A percentile compares a stretch with the other conserved stretches of the same genome.
Evolutionary conservation across 495 filamentous ascomycete genomes (phyloP).

Genomic region (Neurospora tetrasperma): DNA sequence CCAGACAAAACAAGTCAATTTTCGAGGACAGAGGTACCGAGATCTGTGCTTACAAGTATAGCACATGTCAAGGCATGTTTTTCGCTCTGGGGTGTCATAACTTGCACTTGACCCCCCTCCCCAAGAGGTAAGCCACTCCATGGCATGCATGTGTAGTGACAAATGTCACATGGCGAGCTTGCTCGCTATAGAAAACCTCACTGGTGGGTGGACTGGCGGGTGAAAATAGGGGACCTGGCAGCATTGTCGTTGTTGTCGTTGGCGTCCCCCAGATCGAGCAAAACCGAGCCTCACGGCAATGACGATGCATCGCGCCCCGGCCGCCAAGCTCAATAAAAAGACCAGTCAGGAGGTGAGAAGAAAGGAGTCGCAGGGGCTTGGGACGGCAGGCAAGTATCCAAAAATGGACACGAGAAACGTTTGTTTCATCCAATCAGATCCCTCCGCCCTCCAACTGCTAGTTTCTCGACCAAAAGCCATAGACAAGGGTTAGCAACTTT

Average conservation of each 20-base stretch:
- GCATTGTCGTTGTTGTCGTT: neutral
- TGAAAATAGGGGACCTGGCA: neutral
- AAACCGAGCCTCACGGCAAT: neutral
- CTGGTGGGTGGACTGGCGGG: neutral
- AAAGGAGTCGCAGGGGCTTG: slow-evolving; percentile 8
- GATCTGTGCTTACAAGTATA: neutral
- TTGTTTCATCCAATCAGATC: slow-evolving; percentile 38
- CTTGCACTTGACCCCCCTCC: neutral
- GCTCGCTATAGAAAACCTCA: neutral
- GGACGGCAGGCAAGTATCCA: slow-evolving; percentile 22
- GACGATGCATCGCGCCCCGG: neutral
- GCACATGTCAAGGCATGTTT: neutral
- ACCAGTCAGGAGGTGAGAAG: neutral
- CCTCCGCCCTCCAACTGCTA: neutral
- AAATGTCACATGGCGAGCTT: neutral
- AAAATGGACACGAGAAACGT: slow-evolving; percentile 46
- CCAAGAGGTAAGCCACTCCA: neutral
- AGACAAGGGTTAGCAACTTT: neutral
- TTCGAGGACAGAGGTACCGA: neutral
- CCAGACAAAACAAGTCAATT: neutral
- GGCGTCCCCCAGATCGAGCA: neutral
- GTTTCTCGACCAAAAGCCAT: neutral
- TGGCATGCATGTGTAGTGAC: neutral
- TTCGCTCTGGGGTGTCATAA: neutral
- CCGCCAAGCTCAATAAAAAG: neutral